Evolutionary conservation across 129 eudicot genomes (phyloP).

Genomic region (Lonicera japonica): DNA sequence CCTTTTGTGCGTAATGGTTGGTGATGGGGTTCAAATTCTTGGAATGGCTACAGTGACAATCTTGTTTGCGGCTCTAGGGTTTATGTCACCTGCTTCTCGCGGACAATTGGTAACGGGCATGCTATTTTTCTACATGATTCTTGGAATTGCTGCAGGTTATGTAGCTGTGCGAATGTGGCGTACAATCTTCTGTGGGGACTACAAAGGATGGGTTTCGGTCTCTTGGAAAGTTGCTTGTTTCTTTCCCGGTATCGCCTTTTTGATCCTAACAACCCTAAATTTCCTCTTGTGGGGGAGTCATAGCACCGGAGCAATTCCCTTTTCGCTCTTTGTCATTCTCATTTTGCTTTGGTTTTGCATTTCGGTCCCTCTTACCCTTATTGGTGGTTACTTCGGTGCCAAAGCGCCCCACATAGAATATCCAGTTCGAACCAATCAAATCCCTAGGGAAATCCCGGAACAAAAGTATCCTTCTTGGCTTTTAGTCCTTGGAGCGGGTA

Average conservation of each 20-base stretch:
- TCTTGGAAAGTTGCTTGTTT: constrained; percentile 27
- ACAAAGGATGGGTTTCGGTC: constrained; percentile 14
- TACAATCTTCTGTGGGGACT: constrained; percentile 8
- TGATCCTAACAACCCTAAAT: constrained; percentile 16
- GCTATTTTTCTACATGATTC: constrained; percentile 10
- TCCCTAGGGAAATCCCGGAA: constrained; percentile 13
- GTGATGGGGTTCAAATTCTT: constrained; percentile 15
- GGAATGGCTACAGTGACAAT: constrained; percentile 13
- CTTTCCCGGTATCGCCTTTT: constrained; percentile 37
- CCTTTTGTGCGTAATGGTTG: constrained; percentile 13
- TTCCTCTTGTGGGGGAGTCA: too few relatives aligned
- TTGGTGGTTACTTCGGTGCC: constrained; percentile 41
- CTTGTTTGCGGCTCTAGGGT: constrained; percentile 14
- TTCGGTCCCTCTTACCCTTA: constrained; percentile 24
- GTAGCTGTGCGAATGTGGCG: constrained; percentile 16
- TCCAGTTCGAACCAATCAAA: constrained; percentile 19
- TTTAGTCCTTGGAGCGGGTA: neutral
- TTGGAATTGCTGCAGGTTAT: constrained; percentile 17
- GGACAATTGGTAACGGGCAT: constrained; percentile 13
- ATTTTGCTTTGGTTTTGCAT: constrained; percentile 24
- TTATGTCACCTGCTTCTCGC: constrained; percentile 17
- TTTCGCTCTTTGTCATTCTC: constrained; percentile 30
- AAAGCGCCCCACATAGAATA: constrained; percentile 35
- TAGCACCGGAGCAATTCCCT: constrained; percentile 36
- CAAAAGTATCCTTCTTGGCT: constrained; percentile 17